These are phyloP conservation scores for Castanea crenata DNA, from an alignment of 306 rosid species.

Conservation along the genomic window DNA sequence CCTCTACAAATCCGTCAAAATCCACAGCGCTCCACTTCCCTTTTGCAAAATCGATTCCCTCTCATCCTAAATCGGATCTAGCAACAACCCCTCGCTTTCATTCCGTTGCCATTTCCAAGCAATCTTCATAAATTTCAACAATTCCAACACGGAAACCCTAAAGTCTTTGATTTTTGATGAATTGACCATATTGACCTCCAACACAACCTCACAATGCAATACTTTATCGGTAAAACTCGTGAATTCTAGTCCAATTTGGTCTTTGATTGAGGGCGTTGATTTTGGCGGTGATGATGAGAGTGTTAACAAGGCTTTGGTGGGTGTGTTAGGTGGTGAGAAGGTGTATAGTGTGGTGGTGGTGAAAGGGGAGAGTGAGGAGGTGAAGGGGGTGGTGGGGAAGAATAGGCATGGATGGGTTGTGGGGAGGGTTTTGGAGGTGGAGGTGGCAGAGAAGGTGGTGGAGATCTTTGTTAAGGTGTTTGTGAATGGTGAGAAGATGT, in stretches of 20 bases:
- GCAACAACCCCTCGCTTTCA: conserved; percentile 20
- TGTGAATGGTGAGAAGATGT: conserved; percentile 68
- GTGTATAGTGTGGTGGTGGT: conserved; percentile 67
- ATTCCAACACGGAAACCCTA: conserved; percentile 19
- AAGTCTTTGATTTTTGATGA: conserved; percentile 34
- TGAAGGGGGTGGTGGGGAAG: conserved; percentile 73
- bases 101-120: conserved; percentile 80
- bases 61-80: conserved; percentile 57
- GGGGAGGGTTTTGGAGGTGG: conserved; percentile 55
- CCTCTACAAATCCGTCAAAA: conserved; percentile 86
- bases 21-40: conserved; percentile 84
- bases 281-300: conserved; percentile 47
- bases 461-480: conserved; percentile 81
- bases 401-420: conserved; percentile 78
- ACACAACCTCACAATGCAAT: conserved; percentile 45
- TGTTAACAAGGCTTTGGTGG: conserved; percentile 57
- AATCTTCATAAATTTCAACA: conserved; percentile 60
- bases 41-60: conserved; percentile 64
- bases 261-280: conserved; percentile 20
- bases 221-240: conserved; percentile 41
- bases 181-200: conserved; percentile 40
- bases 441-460: conserved; percentile 45
- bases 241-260: conserved; percentile 34
- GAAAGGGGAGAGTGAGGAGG: conserved; percentile 45
- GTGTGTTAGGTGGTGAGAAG: conserved; percentile 45